Percentiles rank a stretch among this genome's conserved stretches.
These are phyloP conservation scores for Durusdinium trenchii DNA, from an alignment of 73 alveolate genomes.

Conservation along the genomic window DNA sequence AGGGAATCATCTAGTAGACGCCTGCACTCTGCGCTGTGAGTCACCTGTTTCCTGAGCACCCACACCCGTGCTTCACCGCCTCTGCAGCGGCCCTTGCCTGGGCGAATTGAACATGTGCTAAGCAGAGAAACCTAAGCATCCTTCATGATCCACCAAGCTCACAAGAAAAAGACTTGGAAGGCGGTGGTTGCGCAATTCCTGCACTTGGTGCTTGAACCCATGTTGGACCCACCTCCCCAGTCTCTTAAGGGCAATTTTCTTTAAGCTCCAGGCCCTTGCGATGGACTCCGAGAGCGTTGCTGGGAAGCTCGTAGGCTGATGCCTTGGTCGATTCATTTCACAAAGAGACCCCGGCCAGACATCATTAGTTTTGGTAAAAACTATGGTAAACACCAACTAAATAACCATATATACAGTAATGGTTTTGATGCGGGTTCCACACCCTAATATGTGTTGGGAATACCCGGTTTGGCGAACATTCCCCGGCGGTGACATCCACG, in stretches of 20 bases:
- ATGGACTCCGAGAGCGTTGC: conserved; percentile 94
- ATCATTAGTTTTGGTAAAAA: too few species aligned
- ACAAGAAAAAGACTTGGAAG: not conserved
- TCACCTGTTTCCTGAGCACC: too few species aligned
- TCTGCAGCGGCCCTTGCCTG: conserved; percentile 77
- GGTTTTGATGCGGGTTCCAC: too few species aligned
- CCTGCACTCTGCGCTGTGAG: too few species aligned
- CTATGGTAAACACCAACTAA: too few species aligned
- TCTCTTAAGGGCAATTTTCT: not conserved
- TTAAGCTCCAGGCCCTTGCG: conserved; percentile 61
- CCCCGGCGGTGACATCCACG: too few species aligned
- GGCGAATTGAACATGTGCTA: not conserved
- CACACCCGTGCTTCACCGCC: conserved; percentile 73
- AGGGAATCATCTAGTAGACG: too few species aligned
- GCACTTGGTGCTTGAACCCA: not conserved
- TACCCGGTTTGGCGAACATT: too few species aligned
- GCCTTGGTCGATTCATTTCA: conserved; percentile 57
- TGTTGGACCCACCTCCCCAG: not conserved
- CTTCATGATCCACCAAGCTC: too few species aligned
- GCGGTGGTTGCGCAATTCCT: not conserved
- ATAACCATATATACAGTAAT: too few species aligned
- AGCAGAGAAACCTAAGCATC: not conserved
- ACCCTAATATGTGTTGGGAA: not conserved
- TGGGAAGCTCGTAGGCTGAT: conserved; percentile 83
- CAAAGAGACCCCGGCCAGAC: too few species aligned